These are phyloP conservation scores for Lachnum nothofagi DNA, from an alignment of 2,329 filamentous ascomycete species.

Conservation along the genomic window DNA sequence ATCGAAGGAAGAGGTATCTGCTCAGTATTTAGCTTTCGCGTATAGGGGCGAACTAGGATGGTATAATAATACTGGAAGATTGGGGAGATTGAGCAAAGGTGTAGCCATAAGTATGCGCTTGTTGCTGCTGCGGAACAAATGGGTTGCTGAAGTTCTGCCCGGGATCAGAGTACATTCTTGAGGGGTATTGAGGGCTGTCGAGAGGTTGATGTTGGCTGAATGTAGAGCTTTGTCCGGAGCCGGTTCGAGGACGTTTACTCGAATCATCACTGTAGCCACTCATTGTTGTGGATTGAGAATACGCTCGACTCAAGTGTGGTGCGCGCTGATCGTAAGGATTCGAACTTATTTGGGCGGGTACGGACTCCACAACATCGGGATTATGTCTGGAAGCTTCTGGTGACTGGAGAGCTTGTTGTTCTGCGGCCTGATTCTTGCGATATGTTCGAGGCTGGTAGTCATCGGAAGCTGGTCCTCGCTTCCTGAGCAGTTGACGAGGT, in stretches of 20 bases:
- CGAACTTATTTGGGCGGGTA: constrained; percentile 7
- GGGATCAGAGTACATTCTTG: constrained; percentile 15
- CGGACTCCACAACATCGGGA: constrained; percentile 9
- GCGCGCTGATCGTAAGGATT: constrained; percentile 13
- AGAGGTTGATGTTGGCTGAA: constrained; percentile 17
- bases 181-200: constrained; percentile 13
- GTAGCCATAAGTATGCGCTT: constrained; percentile 5
- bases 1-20: constrained; percentile 16
- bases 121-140: constrained; percentile 8
- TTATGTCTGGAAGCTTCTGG: constrained; percentile 11
- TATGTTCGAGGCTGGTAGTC: constrained; percentile 31
- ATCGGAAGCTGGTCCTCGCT: constrained; percentile 31
- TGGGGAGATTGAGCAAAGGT: constrained; percentile 14
- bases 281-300: constrained; percentile 17
- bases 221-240: constrained; percentile 18
- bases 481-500: constrained; percentile 48
- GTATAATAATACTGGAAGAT: constrained; percentile 8
- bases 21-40: constrained; percentile 13
- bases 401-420: constrained; percentile 8
- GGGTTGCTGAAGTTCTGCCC: constrained; percentile 6
- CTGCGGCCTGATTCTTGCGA: constrained; percentile 7
- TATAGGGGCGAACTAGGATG: constrained; percentile 17
- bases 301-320: constrained; percentile 8
- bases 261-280: constrained; percentile 17
- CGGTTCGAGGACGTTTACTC: constrained; percentile 20